Evolutionary conservation across 2,329 filamentous ascomycete genomes (phyloP), one percentile per base, ranked within the genome.

Genomic region (Rhynchosporium graminicola): DNA sequence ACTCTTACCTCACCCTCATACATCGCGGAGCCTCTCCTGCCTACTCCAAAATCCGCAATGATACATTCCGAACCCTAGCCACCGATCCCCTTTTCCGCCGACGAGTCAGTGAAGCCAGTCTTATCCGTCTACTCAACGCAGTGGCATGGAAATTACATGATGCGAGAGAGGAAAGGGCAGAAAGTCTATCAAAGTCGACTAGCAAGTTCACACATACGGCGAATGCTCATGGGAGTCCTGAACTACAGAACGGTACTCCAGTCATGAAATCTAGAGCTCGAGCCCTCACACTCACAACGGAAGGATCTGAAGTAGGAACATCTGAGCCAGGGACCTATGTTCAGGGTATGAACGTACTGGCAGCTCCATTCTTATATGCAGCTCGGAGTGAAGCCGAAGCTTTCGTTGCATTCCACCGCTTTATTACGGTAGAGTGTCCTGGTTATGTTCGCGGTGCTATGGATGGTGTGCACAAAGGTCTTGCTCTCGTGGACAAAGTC

Each of bases 281-380:
- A 42, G 83, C 84, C 38, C 74, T 85, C 61, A 84, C 84, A 12
- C 77, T 88, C 60, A 88, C 84, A 1, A 87, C 83, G 0, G 86
- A 88, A 72, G 82, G 86, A 65, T 83, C 88, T 68, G 86, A 88
- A 66, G 79, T 80, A 6, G 83, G 83, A 62, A 80, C 79, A 2
- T 78, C 79, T 38, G 88, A 91, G 70, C 84, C 91, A 10, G 91
- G 92, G 38, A 93, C 91, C 46, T 99, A 99, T 71, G 94, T 99
- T 2, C 95, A 99, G 77, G 95, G 95, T 68, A 98, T 99, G 94
- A 99, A 99, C 74, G 95, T 99, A 46, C 84, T 99, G 15, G 94
- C 93, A 9, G 95, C 95, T 0, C 95, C 95, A 0, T 97, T 99
- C 73, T 82, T 99, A 51, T 99, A 99, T 75, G 92, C 92, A 4